Evolutionary conservation across 1,284 basidiomycete species (phyloP).

Genomic region (Inonotus obliquus): DNA sequence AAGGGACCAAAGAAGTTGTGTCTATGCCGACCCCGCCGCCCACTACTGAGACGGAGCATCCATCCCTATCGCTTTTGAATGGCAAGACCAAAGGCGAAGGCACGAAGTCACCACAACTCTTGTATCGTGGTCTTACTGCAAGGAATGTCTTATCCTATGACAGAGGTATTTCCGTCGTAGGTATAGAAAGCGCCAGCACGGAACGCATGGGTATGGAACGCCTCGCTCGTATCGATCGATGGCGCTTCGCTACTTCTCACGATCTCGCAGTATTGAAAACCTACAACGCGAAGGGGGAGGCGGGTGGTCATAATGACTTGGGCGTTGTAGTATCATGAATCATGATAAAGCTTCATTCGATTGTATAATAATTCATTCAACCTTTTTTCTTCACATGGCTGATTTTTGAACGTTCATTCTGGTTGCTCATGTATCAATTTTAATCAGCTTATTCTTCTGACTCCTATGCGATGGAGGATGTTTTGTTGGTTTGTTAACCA

Average conservation of each 20-base stretch:
- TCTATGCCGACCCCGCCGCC: not conserved
- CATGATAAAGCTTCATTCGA: not conserved
- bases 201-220: not conserved
- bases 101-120: not conserved
- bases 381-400: not conserved
- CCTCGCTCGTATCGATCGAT: constrained; percentile 8
- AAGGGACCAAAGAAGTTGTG: not conserved
- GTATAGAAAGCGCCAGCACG: not conserved
- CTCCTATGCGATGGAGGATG: too few relatives aligned
- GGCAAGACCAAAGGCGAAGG: not conserved
- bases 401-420: not conserved
- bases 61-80: not conserved
- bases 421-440: too few relatives aligned
- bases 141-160: constrained; percentile 3
- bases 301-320: not conserved
- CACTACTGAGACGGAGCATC: not conserved
- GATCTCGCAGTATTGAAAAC: not conserved
- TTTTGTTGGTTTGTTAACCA: too few relatives aligned
- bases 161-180: not conserved
- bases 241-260: constrained; percentile 3
- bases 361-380: not conserved
- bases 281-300: not conserved
- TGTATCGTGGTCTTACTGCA: not conserved
- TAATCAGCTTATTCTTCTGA: too few relatives aligned
- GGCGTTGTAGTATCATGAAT: not conserved